Evolutionary conservation across 345 rosid species (phyloP).

Genomic region (Populus nigra): DNA sequence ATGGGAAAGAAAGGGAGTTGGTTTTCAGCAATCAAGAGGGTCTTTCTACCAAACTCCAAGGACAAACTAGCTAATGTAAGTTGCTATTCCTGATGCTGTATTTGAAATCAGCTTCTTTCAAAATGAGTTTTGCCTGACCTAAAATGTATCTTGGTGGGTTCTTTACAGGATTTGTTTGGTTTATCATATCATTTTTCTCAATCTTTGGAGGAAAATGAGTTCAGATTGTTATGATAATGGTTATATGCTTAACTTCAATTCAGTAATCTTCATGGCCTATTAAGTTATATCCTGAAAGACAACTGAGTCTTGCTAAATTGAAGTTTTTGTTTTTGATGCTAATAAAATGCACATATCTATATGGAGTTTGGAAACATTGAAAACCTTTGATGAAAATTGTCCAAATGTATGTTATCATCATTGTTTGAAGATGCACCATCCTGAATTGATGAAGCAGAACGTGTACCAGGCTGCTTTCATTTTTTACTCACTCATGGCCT

Average conservation of each 20-base stretch:
- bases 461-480: neutral
- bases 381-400: neutral
- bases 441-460: neutral
- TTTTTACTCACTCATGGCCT: neutral
- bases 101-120: neutral
- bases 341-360: neutral
- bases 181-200: neutral
- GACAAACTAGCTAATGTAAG: slow-evolving; percentile 73
- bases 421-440: neutral
- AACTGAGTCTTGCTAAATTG: neutral
- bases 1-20: slow-evolving; percentile 97
- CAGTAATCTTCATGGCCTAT: neutral
- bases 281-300: neutral
- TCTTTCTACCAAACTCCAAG: slow-evolving; percentile 64
- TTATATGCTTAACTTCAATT: neutral
- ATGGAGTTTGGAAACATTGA: neutral
- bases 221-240: neutral
- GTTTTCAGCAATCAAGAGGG: slow-evolving; percentile 92
- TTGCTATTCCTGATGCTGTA: neutral
- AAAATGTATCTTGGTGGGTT: neutral
- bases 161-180: neutral
- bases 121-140: neutral
- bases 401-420: neutral
- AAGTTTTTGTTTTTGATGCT: neutral
- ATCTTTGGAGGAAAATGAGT: neutral